phyloP scores from a whole-genome alignment of 2,329 filamentous ascomycete species.

The Lithohypha guttulata region DNA sequence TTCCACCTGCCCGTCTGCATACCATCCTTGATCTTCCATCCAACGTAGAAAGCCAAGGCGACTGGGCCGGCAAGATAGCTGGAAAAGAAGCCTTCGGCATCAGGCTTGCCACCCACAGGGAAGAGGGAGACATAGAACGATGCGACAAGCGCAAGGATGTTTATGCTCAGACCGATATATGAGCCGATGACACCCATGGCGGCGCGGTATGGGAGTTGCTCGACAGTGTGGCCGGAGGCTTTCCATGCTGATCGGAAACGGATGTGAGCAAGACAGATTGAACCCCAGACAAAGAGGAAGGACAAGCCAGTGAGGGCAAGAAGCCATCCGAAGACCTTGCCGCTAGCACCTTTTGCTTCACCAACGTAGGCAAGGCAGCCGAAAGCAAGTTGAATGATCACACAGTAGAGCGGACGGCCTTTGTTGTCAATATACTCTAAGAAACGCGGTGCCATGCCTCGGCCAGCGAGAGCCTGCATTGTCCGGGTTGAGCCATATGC shows the following conservation, averaged over 20 bases:
- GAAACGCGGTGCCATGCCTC: slow-evolving; percentile 66
- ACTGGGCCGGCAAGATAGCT: slow-evolving; percentile 39
- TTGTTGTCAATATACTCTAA: slow-evolving; percentile 72
- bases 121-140: slow-evolving; percentile 85
- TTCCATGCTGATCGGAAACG: slow-evolving; percentile 76
- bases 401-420: slow-evolving; percentile 67
- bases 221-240: slow-evolving; percentile 52
- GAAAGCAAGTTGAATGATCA: slow-evolving; percentile 53
- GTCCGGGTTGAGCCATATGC: slow-evolving; percentile 88
- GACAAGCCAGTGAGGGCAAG: slow-evolving; percentile 63
- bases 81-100: slow-evolving; percentile 36
- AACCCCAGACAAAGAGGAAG: slow-evolving; percentile 61
- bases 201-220: slow-evolving; percentile 69
- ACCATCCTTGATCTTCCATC: slow-evolving; percentile 26
- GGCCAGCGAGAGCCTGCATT: slow-evolving; percentile 64
- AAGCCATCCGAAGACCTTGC: slow-evolving; percentile 66
- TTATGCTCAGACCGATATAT: slow-evolving; percentile 68
- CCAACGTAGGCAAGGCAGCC: slow-evolving; percentile 71
- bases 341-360: slow-evolving; percentile 34
- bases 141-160: slow-evolving; percentile 62
- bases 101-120: slow-evolving; percentile 46
- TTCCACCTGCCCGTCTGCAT: slow-evolving; percentile 18
- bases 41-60: slow-evolving; percentile 31
- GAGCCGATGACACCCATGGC: slow-evolving; percentile 71
- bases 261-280: slow-evolving; percentile 52